Evolutionary conservation across 345 rosid genomes (phyloP).

Genomic region (Theobroma cacao): DNA sequence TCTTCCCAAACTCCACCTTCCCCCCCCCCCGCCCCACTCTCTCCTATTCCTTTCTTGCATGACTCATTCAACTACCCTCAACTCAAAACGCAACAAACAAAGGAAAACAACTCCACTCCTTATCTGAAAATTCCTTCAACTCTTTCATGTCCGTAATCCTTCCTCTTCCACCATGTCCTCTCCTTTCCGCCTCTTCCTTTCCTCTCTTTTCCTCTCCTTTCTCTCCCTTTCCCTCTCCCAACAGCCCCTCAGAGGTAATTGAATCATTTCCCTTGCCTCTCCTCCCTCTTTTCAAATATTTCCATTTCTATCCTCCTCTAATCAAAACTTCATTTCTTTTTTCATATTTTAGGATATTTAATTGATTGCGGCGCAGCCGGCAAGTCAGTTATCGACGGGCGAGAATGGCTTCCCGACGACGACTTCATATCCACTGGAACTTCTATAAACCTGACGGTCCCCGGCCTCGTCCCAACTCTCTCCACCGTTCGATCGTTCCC

Average conservation of each 20-base stretch:
- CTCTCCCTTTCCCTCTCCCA: conserved; percentile 44
- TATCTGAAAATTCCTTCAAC: background rate
- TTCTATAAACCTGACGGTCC: conserved; percentile 36
- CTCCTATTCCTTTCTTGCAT: conserved; percentile 48
- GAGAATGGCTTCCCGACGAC: conserved; percentile 60
- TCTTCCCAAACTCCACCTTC: conserved; percentile 29
- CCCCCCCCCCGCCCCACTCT: background rate
- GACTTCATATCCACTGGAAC: conserved; percentile 45
- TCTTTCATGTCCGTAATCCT: background rate
- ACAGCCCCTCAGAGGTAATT: conserved; percentile 35
- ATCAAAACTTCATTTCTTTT: background rate
- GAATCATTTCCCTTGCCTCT: background rate
- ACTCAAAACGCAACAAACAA: background rate
- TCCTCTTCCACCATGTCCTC: conserved; percentile 26
- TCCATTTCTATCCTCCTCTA: background rate
- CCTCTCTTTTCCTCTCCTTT: conserved; percentile 30
- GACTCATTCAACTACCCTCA: conserved; percentile 41
- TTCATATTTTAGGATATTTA: conserved; percentile 33
- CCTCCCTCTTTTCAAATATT: background rate
- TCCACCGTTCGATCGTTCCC: conserved; percentile 89
- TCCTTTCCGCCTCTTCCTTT: conserved; percentile 18
- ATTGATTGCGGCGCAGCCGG: conserved; percentile 73
- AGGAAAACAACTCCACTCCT: conserved; percentile 9
- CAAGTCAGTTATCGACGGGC: conserved; percentile 38
- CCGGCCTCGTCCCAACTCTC: conserved; percentile 31